These are phyloP conservation scores for Amaranthus tricolor DNA, from an alignment of 179 eudicot genomes.

Conservation along the genomic window DNA sequence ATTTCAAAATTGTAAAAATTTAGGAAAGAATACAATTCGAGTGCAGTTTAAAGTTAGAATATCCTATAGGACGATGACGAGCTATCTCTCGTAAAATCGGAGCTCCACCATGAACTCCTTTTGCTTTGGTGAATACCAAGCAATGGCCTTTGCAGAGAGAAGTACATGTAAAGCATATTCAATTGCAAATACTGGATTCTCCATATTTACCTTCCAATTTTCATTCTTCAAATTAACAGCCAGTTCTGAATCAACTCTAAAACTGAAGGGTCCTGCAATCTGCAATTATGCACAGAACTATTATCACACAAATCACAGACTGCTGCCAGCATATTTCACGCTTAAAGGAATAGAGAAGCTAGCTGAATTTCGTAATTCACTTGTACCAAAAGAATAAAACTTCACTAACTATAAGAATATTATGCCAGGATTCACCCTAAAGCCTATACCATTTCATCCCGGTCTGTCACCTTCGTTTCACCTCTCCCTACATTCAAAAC, in stretches of 20 bases:
- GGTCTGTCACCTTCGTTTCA: not conserved
- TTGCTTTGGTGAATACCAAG: conserved; percentile 83
- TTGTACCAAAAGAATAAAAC: not conserved
- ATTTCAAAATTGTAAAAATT: not conserved
- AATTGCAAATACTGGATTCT: conserved; percentile 66
- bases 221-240: conserved; percentile 43
- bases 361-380: too few species aligned
- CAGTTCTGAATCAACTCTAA: conserved; percentile 69
- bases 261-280: conserved; percentile 86
- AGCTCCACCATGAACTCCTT: conserved; percentile 88
- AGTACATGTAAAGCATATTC: conserved; percentile 87
- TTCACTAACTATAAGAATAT: not conserved
- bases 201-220: conserved; percentile 41
- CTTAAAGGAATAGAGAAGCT: not conserved
- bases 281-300: conserved; percentile 31
- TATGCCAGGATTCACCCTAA: not conserved
- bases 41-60: not conserved
- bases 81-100: conserved; percentile 70
- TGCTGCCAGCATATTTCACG: not conserved
- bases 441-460: not conserved
- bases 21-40: conserved; percentile 7
- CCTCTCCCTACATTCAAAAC: not conserved
- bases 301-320: not conserved
- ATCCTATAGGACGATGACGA: not conserved
- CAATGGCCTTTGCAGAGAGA: conserved; percentile 79